Percentiles rank a stretch among this genome's conserved stretches.
These are phyloP conservation scores for Neopestalotiopsis sp. DNA, from an alignment of 2,329 filamentous ascomycete genomes.

Conservation along the genomic window DNA sequence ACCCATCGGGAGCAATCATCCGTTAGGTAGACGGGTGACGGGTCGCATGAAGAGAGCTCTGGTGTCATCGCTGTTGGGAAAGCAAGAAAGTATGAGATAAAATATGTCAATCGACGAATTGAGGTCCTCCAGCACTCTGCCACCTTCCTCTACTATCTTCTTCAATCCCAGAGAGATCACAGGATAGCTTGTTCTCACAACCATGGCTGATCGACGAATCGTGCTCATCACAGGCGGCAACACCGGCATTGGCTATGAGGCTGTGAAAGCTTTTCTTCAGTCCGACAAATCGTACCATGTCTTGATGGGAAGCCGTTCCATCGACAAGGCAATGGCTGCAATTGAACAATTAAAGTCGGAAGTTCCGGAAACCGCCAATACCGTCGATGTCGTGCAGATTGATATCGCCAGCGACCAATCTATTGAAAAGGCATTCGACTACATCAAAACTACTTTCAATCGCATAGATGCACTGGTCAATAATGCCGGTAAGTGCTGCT, in stretches of 20 bases:
- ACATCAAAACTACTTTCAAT: constrained; percentile 46
- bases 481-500: constrained; percentile 52
- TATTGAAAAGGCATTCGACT: constrained; percentile 50
- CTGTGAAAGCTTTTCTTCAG: constrained; percentile 56
- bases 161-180: neutral
- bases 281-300: constrained; percentile 56
- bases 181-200: neutral
- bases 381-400: constrained; percentile 52
- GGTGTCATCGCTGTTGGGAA: neutral
- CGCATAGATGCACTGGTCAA: constrained; percentile 60
- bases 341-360: constrained; percentile 46
- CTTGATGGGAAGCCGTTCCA: constrained; percentile 57
- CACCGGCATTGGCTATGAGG: constrained; percentile 64
- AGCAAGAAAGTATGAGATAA: too few relatives aligned
- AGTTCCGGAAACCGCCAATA: constrained; percentile 43
- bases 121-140: too few relatives aligned
- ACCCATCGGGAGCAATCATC: neutral
- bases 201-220: constrained; percentile 28
- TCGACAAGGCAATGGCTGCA: constrained; percentile 56
- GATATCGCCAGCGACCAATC: constrained; percentile 59
- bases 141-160: neutral
- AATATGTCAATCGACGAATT: too few relatives aligned
- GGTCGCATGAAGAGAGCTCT: neutral
- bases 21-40: neutral
- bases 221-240: constrained; percentile 67